phyloP scores from a whole-genome alignment of 2,329 filamentous ascomycete species.

The Apiospora sp. region DNA sequence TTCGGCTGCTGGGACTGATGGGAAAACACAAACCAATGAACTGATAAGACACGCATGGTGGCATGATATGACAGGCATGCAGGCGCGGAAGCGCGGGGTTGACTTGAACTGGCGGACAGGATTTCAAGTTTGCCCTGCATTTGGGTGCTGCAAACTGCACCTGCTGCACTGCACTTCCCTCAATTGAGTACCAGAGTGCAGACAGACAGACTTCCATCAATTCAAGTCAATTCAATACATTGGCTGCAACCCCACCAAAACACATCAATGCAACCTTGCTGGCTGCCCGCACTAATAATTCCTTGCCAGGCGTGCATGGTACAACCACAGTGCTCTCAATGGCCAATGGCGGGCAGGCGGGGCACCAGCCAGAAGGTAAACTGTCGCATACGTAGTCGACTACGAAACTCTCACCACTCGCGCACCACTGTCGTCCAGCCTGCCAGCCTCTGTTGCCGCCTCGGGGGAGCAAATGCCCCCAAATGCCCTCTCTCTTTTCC shows the following conservation, averaged over 20 bases:
- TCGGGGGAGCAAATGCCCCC: not conserved
- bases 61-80: not conserved
- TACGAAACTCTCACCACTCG: conserved; percentile 14
- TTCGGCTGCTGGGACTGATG: not conserved
- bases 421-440: not conserved
- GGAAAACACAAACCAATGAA: not conserved
- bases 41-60: not conserved
- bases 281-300: not conserved
- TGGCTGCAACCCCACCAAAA: not conserved
- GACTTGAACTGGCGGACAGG: not conserved
- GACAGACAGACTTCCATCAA: not conserved
- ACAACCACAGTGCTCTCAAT: no score
- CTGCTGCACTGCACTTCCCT: no score
- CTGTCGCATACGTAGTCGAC: conserved; percentile 12
- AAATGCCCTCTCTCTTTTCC: no score
- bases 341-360: not conserved
- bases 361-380: not conserved
- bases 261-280: not conserved
- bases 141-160: not conserved
- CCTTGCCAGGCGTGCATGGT: no score
- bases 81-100: not conserved
- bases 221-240: not conserved
- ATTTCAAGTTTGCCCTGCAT: not conserved
- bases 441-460: not conserved
- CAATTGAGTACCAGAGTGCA: no score